Base-by-base conservation (phyloP, 2,329 filamentous ascomycete genomes). In the Colletotrichum neosansevieriae region DNA sequence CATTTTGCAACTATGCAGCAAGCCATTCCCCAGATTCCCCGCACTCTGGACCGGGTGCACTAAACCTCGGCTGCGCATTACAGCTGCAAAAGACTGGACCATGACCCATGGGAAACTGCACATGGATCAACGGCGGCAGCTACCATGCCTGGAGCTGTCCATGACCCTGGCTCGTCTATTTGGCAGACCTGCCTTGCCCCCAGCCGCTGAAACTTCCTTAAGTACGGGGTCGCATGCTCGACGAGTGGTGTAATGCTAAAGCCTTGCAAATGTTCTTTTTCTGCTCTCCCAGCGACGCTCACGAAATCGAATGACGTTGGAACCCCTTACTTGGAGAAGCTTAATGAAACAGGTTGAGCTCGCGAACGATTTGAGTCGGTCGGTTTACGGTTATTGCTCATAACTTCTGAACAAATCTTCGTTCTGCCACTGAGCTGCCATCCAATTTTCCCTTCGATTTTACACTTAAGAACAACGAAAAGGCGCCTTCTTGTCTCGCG, bases 41-140 rank as follows among this genome's bases (percentile, higher is more conserved):
- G 65, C 65, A 68, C 60, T 54, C 54, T 53, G 40, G 17, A 2
- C 24, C 34, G 47, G 49, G 12, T 38, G 60, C 47, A 24, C 60
- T 64, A 68, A 32, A 65, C 65, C 60, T 68, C 65, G 65, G 65
- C 65, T 65, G 53, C 65, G 17, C 53, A 34, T 42, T 57, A 19
- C 47, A 51, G 34, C 50, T 60, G 58, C 58, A 51, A 29, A 19
- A 21, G 38, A n/a, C 21, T 45, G 24, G 38, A 44, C n/a, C 13
- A 47, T 50, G 38, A 13, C 32, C 9, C 7, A 15, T 17, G 40
- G 40, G 21, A 42, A 51, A 40, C 47, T 7, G 32, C 58, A 61
- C 58, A 61, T 61, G 58, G 47, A 44, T 53, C 36, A 38, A 15
- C 36, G 36, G 11, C 56, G 54, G 38, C 36, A 58, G 49, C 58